These are phyloP conservation scores for Rickenella mellea DNA, from an alignment of 768 basidiomycete species.

Conservation along the genomic window DNA sequence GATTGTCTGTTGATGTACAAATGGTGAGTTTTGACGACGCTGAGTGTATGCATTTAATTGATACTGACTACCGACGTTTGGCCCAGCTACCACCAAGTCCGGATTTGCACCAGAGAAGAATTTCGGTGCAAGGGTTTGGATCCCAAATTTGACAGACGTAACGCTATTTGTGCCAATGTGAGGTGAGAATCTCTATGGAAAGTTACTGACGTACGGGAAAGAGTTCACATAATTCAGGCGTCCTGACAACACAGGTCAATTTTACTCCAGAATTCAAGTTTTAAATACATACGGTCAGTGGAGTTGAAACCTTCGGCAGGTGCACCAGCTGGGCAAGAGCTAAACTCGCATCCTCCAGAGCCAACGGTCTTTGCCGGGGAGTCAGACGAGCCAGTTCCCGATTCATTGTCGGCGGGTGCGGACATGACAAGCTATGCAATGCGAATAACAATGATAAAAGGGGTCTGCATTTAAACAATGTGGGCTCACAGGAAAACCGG, in stretches of 20 bases:
- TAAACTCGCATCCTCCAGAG: constrained; percentile 21
- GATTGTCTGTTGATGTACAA: constrained; percentile 11
- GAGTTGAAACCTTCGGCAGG: constrained; percentile 20
- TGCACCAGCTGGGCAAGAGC: constrained; percentile 22
- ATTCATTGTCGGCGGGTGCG: constrained; percentile 22
- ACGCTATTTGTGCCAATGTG: neutral
- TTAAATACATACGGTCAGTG: constrained; percentile 14
- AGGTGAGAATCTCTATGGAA: neutral
- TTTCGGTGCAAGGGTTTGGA: constrained; percentile 33
- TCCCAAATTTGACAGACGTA: constrained; percentile 24
- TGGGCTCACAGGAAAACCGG: constrained; percentile 16
- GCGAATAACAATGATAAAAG: neutral
- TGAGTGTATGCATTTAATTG: neutral
- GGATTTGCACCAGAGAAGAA: constrained; percentile 25
- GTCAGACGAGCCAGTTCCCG: constrained; percentile 21
- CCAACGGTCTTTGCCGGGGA: constrained; percentile 15
- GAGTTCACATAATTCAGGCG: constrained; percentile 26
- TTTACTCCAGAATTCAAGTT: neutral
- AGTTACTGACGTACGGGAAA: constrained; percentile 15
- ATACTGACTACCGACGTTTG: constrained; percentile 31
- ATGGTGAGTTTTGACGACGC: neutral
- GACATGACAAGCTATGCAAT: constrained; percentile 19
- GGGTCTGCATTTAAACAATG: neutral
- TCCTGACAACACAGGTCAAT: constrained; percentile 7
- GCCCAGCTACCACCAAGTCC: constrained; percentile 37